These are phyloP conservation scores for Acanthamoeba lenticulata DNA, from an alignment of 208 protist species.

Conservation along the genomic window DNA sequence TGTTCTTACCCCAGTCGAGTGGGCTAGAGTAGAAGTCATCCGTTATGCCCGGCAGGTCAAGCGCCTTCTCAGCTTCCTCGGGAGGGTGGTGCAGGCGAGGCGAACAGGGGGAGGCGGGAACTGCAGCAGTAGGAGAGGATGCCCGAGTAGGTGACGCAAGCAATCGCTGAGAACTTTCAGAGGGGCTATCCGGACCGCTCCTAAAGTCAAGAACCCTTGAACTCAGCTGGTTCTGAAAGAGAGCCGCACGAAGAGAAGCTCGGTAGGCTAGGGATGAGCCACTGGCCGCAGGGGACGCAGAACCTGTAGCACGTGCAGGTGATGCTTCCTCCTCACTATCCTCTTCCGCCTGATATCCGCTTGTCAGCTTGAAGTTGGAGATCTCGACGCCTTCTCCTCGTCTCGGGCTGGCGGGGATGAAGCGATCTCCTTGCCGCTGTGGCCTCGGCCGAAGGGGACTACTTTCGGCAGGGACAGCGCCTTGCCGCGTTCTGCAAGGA, in stretches of 20 bases:
- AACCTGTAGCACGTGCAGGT: not conserved
- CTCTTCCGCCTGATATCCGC: not conserved
- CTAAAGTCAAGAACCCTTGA: not conserved
- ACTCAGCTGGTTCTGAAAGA: not conserved
- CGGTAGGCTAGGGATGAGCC: no score
- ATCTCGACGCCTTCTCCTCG: not conserved
- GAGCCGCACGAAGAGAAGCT: not conserved
- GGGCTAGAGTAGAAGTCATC: slow-evolving; percentile 93
- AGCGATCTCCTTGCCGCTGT: no score
- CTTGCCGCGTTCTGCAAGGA: no score
- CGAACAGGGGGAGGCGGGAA: not conserved
- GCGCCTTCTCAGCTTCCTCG: not conserved
- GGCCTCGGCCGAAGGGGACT: no score
- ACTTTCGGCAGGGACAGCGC: no score
- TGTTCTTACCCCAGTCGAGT: slow-evolving; percentile 88
- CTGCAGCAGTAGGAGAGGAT: not conserved
- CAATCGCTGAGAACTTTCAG: not conserved
- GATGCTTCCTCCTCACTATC: not conserved
- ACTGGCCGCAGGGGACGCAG: no score
- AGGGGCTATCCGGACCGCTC: not conserved
- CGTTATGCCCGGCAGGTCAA: slow-evolving; percentile 73
- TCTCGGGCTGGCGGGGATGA: not conserved
- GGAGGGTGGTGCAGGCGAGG: not conserved
- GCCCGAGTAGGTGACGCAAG: not conserved
- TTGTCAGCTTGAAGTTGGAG: not conserved